A percentile compares a stretch with the other conserved stretches of the same genome.
Evolutionary conservation across 345 rosid species (phyloP).

Genomic region (Citrus sp.): DNA sequence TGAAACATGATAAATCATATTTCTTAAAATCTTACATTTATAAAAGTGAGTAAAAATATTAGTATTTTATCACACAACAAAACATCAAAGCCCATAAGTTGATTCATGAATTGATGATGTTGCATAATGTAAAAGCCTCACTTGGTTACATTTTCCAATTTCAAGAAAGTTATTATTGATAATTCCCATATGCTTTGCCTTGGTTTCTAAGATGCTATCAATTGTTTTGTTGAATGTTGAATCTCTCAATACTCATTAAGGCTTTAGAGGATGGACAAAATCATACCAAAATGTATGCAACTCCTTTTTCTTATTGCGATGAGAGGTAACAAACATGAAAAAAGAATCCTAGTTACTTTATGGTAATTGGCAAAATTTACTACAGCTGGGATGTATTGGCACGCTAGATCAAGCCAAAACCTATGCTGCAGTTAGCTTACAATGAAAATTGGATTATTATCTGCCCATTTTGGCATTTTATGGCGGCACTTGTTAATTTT

Average conservation of each 20-base stretch:
- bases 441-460: not conserved
- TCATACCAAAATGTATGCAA: not conserved
- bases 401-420: not conserved
- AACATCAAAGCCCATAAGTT: too few species aligned
- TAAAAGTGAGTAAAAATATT: too few species aligned
- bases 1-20: too few species aligned
- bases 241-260: not conserved
- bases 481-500: not conserved
- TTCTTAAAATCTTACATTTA: too few species aligned
- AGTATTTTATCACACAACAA: too few species aligned
- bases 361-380: not conserved
- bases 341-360: not conserved
- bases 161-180: not conserved
- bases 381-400: not conserved
- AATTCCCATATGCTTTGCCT: slow-evolving; percentile 2
- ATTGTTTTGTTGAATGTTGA: not conserved
- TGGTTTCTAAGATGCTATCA: slow-evolving; percentile 30
- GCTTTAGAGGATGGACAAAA: slow-evolving; percentile 4
- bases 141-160: too few species aligned
- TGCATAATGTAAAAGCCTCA: too few species aligned
- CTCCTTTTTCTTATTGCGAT: not conserved
- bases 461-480: not conserved
- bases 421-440: not conserved
- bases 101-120: too few species aligned
- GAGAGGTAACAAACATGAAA: not conserved